Base-by-base conservation (phyloP, 257 asterid genomes). In the Solanum pennellii region DNA sequence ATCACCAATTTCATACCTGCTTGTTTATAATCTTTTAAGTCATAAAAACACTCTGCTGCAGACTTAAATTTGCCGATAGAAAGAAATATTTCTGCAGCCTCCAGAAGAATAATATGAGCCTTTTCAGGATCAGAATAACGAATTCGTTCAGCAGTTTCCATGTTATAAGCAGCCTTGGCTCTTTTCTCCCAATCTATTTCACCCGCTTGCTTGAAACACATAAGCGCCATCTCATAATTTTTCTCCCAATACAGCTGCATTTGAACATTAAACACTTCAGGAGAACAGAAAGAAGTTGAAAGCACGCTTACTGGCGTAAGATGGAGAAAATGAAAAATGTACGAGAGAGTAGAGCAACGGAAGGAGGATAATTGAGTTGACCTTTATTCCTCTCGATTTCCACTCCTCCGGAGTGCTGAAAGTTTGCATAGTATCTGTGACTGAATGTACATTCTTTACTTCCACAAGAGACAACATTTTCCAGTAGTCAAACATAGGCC, bases 371-470 rank as follows among this genome's bases (percentile, higher is more conserved):
- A 72, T 59, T 45, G 1, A 52, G 9, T 16, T 29, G 33, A 94
- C 98, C 95, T 94, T 94, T 29, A 91, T 88, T 72, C 97, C 98
- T 29, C 90, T 91, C 25, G 92, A 56, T 89, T 89, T 94, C 98
- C 98, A 94, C 91, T 94, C 96, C 72, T 92, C 94, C 1, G 91
- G 93, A 87, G 91, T 93, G 91, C 98, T 94, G 4, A 93, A 94
- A 86, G 91, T 91, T 82, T 86, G 94, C 96, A 94, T 93, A 29
- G 93, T 92, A 47, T 89, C 88, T 5, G 91, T 92, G 37, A 93
- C 87, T n/a, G 95, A 92, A 60, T 91, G 92, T 0, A 94, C 85
- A 83, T 89, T 85, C 66, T 89, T 90, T 11, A 73, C 92, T 91
- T 94, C 93, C 27, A 92, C 91, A 41, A 93, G 93, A 83, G 91